Evolutionary conservation across 192 early-diverging fungal species (phyloP).

Genomic region (Podochytrium sp.): DNA sequence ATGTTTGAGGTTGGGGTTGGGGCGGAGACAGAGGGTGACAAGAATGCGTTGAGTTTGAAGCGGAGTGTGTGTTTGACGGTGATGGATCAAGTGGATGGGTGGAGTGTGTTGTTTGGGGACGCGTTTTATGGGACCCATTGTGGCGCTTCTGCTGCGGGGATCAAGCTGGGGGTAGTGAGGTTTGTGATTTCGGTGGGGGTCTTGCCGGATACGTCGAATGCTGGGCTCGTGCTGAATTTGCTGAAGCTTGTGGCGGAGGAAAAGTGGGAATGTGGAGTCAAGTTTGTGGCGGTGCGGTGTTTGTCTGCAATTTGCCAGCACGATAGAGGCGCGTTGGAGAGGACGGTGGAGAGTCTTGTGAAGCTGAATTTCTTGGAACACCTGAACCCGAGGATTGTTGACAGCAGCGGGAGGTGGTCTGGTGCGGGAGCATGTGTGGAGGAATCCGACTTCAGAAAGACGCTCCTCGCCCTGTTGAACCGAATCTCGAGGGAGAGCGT

Average conservation of each 20-base stretch:
- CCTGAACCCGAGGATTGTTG: neutral
- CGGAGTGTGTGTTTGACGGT: neutral
- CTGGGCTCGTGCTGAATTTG: constrained; percentile 3
- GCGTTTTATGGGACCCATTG: neutral
- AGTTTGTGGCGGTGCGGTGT: neutral
- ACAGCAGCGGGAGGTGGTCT: too few species aligned
- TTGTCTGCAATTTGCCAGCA: neutral
- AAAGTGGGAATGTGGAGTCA: neutral
- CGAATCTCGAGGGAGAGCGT: neutral
- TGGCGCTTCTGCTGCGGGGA: neutral
- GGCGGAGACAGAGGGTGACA: neutral
- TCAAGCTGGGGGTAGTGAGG: neutral
- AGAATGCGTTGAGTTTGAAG: neutral
- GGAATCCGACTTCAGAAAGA: neutral
- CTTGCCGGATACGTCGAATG: constrained; percentile 22
- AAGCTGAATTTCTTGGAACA: constrained; percentile 10
- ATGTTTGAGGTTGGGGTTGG: constrained; percentile 2
- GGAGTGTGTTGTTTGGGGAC: neutral
- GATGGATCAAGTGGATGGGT: constrained; percentile 11
- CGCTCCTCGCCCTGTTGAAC: neutral
- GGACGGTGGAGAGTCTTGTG: constrained; percentile 2
- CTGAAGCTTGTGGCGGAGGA: neutral
- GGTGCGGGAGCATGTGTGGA: neutral
- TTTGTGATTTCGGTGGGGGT: neutral
- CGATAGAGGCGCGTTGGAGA: neutral